Evolutionary conservation across 306 rosid genomes (phyloP), one percentile per base, ranked within the genome.

Genomic region (Quercus ilex): DNA sequence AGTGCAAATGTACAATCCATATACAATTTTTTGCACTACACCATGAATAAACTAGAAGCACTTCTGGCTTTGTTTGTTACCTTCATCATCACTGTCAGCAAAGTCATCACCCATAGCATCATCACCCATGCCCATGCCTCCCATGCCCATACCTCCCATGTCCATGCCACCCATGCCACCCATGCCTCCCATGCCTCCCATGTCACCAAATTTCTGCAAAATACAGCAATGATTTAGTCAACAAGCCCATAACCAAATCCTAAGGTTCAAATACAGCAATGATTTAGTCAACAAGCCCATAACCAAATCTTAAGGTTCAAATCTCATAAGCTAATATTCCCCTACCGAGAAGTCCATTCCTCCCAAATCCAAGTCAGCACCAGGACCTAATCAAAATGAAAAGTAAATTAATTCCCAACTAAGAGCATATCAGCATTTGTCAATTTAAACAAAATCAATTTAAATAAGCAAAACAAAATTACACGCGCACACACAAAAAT

Each of bases 261-360:
- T 19, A 53, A 17, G 23, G 35, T 75, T 74, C 23, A 74, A 19
- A 79, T n/a, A 30, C 46, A 60, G 11, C 11, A 63, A 19, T 5
- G 55, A 71, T 85, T 25, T 81, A 55, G 60, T 69, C 55, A 63
- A 79, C 11, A 68, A 38, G 51, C 33, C 73, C 28, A 56, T 38
- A 28, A 33, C 4, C 3, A 58, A 10, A 20, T 38, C 55, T 77
- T 19, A 53, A 17, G 23, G 35, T 75, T 74, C 23, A 74, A 72
- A 59, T n/a, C 68, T 77, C 43, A 35, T 21, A 5, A 69, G 69
- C 74, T 64, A 19, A 7, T 23, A 49, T 30, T 1, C 69, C 78
- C 97, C 83, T 86, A 96, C 99, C 88, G 97, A 96, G 87, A 96
- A 93, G 82, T 96, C 99, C 99, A 96, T 96, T 55, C 96, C 99